phyloP scores from a whole-genome alignment of 1,139 yeast genomes.

The Hyphopichia burtonii region DNA sequence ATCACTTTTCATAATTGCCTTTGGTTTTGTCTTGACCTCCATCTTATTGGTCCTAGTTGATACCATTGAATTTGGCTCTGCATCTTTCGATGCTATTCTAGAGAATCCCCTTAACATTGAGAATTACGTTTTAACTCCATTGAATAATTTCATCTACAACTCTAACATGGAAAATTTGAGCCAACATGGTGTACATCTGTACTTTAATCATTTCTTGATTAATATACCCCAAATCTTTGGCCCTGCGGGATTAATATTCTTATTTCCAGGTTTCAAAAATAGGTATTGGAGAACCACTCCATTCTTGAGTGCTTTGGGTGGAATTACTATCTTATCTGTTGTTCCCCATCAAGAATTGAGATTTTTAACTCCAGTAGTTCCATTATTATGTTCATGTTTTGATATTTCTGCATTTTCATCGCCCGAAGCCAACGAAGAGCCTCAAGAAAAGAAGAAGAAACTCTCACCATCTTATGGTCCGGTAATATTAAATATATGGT shows the following conservation, averaged over 20 bases:
- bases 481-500: conserved; percentile 46
- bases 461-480: background rate
- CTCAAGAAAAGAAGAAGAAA: background rate
- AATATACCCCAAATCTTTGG: conserved; percentile 84
- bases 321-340: conserved; percentile 57
- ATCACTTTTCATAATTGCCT: conserved; percentile 18
- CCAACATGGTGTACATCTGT: conserved; percentile 80
- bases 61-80: conserved; percentile 28
- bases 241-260: conserved; percentile 55
- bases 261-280: conserved; percentile 31
- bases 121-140: conserved; percentile 61
- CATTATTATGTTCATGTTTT: conserved; percentile 65
- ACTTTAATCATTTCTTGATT: conserved; percentile 67
- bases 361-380: conserved; percentile 75
- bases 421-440: background rate
- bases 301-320: conserved; percentile 61
- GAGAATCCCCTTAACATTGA: conserved; percentile 9
- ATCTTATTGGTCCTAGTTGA: conserved; percentile 51
- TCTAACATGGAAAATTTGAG: conserved; percentile 56
- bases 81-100: conserved; percentile 6
- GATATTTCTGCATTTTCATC: conserved; percentile 32
- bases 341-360: conserved; percentile 92
- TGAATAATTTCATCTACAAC: conserved; percentile 76
- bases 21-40: conserved; percentile 36
- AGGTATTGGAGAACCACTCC: conserved; percentile 48